Conservation (phyloP, 306 rosid species). For the Dalbergia cultrata region DNA sequence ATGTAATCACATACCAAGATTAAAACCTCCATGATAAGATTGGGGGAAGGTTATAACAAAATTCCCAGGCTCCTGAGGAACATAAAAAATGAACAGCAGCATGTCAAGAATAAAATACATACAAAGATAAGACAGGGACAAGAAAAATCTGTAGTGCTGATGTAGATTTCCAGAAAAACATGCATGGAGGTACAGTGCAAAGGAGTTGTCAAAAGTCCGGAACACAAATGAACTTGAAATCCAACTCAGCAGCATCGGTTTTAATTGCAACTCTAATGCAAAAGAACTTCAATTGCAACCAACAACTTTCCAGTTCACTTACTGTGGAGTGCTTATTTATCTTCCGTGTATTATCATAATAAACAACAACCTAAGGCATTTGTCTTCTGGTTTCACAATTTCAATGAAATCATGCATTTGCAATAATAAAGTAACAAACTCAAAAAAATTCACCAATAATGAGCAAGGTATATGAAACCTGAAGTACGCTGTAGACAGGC, state of each 20-base stretch:
- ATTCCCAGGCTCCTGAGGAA: slow-evolving; percentile 93
- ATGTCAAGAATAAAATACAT: slow-evolving; percentile 31
- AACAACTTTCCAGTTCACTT: slow-evolving; percentile 12
- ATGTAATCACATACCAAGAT: slow-evolving; percentile 73
- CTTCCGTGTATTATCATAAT: slow-evolving; percentile 12
- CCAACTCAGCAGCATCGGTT: background rate
- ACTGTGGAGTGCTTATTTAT: slow-evolving; percentile 28
- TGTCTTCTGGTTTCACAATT: slow-evolving; percentile 12
- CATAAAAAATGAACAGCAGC: slow-evolving; percentile 48
- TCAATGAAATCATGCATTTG: slow-evolving; percentile 34
- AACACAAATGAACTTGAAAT: slow-evolving; percentile 32
- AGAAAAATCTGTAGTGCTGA: slow-evolving; percentile 31
- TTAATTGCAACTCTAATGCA: slow-evolving; percentile 34
- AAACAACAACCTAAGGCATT: slow-evolving; percentile 18
- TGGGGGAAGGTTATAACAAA: slow-evolving; percentile 96
- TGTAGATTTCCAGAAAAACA: slow-evolving; percentile 40
- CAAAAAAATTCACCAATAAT: background rate
- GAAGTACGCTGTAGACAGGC: slow-evolving; percentile 84
- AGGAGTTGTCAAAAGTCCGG: slow-evolving; percentile 22
- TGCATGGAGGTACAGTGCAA: slow-evolving; percentile 27
- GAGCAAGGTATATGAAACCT: slow-evolving; percentile 64
- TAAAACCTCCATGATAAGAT: slow-evolving; percentile 98
- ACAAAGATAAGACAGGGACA: slow-evolving; percentile 29
- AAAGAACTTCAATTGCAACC: slow-evolving; percentile 27
- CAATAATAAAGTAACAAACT: background rate